These are phyloP conservation scores for Endothia cerciana DNA, from an alignment of 2,329 filamentous ascomycete genomes.

Conservation along the genomic window DNA sequence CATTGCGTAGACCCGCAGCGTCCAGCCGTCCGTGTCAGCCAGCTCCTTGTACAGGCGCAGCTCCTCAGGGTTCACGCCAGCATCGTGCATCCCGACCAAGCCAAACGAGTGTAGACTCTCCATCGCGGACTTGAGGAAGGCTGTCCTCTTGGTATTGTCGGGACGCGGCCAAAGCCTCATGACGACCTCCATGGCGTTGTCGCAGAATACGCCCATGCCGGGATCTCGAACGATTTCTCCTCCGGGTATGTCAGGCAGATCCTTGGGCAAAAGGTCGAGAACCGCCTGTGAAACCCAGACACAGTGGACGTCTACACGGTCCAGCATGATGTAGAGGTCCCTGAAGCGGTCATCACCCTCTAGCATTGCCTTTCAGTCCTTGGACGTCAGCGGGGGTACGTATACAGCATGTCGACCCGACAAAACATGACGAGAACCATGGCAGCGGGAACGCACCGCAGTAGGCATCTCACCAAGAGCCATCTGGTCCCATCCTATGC, in stretches of 20 bases:
- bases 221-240: conserved; percentile 64
- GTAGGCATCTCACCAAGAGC: conserved; percentile 67
- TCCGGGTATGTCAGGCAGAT: conserved; percentile 59
- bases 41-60: conserved; percentile 59
- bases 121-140: conserved; percentile 64
- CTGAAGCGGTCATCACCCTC: conserved; percentile 54
- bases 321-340: conserved; percentile 68
- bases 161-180: conserved; percentile 61
- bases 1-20: conserved; percentile 70
- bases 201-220: conserved; percentile 71
- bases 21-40: conserved; percentile 51
- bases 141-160: conserved; percentile 53
- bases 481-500: conserved; percentile 73
- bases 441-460: conserved; percentile 49
- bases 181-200: conserved; percentile 71
- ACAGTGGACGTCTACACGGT: conserved; percentile 72
- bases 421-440: conserved; percentile 4
- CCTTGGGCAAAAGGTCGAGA: conserved; percentile 59
- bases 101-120: conserved; percentile 64
- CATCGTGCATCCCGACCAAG: conserved; percentile 71
- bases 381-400: neutral
- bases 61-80: conserved; percentile 61
- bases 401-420: conserved; percentile 1
- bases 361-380: conserved; percentile 52
- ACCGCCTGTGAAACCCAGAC: conserved; percentile 70